These are phyloP conservation scores for Rhodomyrtus tomentosa DNA, from an alignment of 345 rosid genomes.

Conservation along the genomic window DNA sequence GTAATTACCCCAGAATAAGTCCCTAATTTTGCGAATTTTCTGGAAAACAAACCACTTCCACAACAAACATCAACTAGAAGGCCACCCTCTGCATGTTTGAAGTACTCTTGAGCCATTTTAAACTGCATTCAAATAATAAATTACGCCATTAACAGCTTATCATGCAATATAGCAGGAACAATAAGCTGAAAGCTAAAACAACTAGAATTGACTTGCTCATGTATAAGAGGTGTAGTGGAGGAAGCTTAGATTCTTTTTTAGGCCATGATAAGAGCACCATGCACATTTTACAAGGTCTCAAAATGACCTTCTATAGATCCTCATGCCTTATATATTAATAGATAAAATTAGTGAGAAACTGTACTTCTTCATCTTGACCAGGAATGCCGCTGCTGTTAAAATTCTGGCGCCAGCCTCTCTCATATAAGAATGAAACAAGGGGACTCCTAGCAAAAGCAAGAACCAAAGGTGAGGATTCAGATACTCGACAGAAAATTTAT, in stretches of 20 bases:
- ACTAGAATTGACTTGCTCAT: neutral
- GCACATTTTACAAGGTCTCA: neutral
- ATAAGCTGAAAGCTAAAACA: neutral
- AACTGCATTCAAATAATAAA: constrained; percentile 39
- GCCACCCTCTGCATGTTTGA: constrained; percentile 69
- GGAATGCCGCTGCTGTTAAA: constrained; percentile 82
- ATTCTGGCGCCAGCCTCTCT: constrained; percentile 92
- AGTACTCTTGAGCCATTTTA: constrained; percentile 86
- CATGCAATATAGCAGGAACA: neutral
- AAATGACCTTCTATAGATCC: neutral
- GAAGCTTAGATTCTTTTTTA: neutral
- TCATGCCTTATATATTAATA: neutral
- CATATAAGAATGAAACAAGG: constrained; percentile 79
- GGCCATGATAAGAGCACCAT: neutral
- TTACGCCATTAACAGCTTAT: neutral
- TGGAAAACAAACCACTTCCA: constrained; percentile 89
- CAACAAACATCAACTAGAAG: constrained; percentile 88
- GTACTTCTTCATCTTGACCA: constrained; percentile 92
- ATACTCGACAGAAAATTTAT: neutral
- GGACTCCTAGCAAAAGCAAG: constrained; percentile 60
- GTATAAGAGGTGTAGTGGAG: neutral
- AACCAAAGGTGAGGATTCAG: neutral
- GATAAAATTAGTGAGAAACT: neutral
- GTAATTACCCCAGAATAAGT: constrained; percentile 77
- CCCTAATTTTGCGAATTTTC: constrained; percentile 73